Conservation (phyloP, 331 rosid genomes). For the Malus hybrid region DNA sequence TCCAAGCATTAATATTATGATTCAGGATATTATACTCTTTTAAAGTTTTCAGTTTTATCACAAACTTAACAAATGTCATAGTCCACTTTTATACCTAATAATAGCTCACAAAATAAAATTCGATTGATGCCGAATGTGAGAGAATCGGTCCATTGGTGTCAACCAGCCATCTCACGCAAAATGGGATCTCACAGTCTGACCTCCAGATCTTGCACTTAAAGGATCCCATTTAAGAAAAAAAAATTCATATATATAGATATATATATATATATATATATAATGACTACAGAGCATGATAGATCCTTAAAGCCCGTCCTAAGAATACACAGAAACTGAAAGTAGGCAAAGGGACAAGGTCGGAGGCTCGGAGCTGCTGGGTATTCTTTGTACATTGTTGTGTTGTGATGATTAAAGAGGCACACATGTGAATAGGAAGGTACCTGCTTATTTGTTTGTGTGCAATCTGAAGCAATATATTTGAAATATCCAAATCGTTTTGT, state of each 20-base stretch:
- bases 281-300: background rate
- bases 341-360: conserved; percentile 29
- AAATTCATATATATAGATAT: too few relatives aligned
- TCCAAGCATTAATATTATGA: background rate
- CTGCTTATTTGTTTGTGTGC: conserved; percentile 37
- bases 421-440: conserved; percentile 54
- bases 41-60: background rate
- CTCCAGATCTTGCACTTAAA: background rate
- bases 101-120: background rate
- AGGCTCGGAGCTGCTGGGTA: conserved; percentile 11
- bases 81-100: background rate
- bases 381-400: conserved; percentile 39
- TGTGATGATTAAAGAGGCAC: conserved; percentile 53
- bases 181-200: background rate
- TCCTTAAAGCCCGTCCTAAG: background rate
- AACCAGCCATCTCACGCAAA: background rate
- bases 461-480: background rate
- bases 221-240: background rate
- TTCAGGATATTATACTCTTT: background rate
- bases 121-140: background rate
- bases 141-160: background rate
- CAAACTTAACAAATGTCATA: background rate
- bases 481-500: background rate
- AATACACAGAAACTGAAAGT: conserved; percentile 6
- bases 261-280: background rate